Evolutionary conservation across 441 rosid species (phyloP).

Genomic region (Macaranga tanarius): DNA sequence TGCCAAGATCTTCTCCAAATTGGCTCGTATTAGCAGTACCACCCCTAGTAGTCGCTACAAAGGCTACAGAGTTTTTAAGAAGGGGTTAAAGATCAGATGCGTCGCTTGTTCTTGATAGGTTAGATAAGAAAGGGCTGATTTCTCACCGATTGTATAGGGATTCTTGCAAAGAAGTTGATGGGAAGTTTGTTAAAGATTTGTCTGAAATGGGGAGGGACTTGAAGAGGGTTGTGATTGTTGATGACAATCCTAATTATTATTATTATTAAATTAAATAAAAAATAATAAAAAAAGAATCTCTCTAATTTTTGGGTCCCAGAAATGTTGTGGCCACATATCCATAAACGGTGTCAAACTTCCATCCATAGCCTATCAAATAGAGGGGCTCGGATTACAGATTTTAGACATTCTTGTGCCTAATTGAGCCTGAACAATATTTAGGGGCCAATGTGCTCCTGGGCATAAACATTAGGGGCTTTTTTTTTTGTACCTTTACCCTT

Average conservation of each 20-base stretch:
- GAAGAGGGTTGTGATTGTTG: conserved; percentile 54
- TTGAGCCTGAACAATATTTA: too few species aligned
- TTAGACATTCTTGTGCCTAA: too few species aligned
- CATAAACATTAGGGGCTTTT: too few species aligned
- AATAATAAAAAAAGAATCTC: too few species aligned
- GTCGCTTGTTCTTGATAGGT: conserved; percentile 55
- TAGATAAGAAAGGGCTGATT: conserved; percentile 51
- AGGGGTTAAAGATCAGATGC: conserved; percentile 38
- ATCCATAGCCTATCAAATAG: too few species aligned
- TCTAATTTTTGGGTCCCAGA: too few species aligned
- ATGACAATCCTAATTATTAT: conserved; percentile 73
- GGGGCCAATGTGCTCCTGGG: too few species aligned
- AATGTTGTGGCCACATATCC: too few species aligned
- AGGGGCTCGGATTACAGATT: too few species aligned
- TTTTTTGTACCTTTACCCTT: too few species aligned
- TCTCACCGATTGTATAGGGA: conserved; percentile 61
- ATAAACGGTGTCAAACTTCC: too few species aligned
- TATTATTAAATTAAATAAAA: too few species aligned
- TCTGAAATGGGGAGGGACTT: conserved; percentile 59
- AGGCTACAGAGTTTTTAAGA: conserved; percentile 56
- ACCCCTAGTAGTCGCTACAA: conserved; percentile 33
- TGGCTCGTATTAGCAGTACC: conserved; percentile 40
- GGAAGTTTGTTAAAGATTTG: conserved; percentile 70
- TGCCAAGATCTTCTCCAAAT: conserved; percentile 58
- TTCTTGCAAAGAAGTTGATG: conserved; percentile 60